These are phyloP conservation scores for Irpex sp. DNA, from an alignment of 1,284 basidiomycete species.

Conservation along the genomic window DNA sequence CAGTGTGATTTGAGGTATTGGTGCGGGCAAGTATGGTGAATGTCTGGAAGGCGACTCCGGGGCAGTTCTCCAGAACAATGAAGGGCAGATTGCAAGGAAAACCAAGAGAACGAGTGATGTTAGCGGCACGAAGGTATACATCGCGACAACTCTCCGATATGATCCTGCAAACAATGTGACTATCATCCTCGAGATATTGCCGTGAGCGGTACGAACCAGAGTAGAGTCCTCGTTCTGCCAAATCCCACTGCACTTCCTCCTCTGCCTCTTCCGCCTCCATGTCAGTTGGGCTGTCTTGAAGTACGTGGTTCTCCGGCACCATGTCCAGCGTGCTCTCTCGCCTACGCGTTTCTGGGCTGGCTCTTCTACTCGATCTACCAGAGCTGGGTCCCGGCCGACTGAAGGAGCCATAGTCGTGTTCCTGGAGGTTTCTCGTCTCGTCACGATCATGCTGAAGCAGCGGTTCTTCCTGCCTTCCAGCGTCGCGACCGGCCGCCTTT, in stretches of 20 bases:
- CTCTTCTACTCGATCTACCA: constrained; percentile 17
- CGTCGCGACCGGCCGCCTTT: neutral
- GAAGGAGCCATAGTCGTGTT: constrained; percentile 3
- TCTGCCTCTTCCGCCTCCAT: constrained; percentile 27
- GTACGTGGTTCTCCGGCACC: constrained; percentile 40
- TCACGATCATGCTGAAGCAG: neutral
- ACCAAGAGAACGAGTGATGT: constrained; percentile 45
- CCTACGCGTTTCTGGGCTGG: constrained; percentile 39
- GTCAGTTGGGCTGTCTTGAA: neutral
- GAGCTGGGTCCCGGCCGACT: constrained; percentile 5
- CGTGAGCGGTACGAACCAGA: constrained; percentile 36
- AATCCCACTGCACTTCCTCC: constrained; percentile 41
- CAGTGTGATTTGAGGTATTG: constrained; percentile 55
- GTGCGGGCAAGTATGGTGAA: constrained; percentile 48
- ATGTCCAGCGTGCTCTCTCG: constrained; percentile 31
- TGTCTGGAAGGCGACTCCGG: constrained; percentile 28
- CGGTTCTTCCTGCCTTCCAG: neutral
- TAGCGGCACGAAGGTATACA: constrained; percentile 57
- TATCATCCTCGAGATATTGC: neutral
- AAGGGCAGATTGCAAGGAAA: constrained; percentile 46
- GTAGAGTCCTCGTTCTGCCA: constrained; percentile 59
- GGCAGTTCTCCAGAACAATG: constrained; percentile 37
- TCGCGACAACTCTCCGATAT: constrained; percentile 44
- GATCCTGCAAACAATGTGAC: constrained; percentile 43
- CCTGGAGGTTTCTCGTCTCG: neutral